Percentiles rank a stretch among this genome's conserved stretches.
Conservation (phyloP, 768 basidiomycete species). For the Phlebiopsis gigantea region DNA sequence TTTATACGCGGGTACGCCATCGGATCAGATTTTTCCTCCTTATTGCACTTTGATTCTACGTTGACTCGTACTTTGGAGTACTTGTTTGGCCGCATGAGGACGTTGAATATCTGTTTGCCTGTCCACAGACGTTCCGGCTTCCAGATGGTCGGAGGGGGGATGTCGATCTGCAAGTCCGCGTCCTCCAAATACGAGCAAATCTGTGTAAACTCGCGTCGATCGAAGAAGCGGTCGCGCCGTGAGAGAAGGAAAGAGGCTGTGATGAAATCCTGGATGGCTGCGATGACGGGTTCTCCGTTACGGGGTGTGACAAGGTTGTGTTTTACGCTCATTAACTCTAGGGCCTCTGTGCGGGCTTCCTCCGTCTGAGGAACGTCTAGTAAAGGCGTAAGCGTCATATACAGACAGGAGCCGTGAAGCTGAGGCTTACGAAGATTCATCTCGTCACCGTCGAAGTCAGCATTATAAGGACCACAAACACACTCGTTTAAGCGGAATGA, state of each 20-base stretch:
- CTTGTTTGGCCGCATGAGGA: constrained; percentile 92
- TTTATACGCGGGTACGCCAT: constrained; percentile 60
- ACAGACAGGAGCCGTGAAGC: neutral
- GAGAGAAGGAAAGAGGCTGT: constrained; percentile 96
- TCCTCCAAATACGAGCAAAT: constrained; percentile 94
- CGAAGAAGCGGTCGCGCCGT: constrained; percentile 87
- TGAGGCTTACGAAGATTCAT: constrained; percentile 90
- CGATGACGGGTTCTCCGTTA: constrained; percentile 98
- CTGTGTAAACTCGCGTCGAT: constrained; percentile 92
- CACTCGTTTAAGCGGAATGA: constrained; percentile 98
- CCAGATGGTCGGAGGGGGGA: constrained; percentile 92
- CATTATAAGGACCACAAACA: constrained; percentile 98
- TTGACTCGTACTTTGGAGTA: constrained; percentile 82
- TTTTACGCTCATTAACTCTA: constrained; percentile 96
- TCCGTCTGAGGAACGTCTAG: constrained; percentile 98
- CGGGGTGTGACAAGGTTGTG: constrained; percentile 96
- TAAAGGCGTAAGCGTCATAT: neutral
- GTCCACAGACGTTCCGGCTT: constrained; percentile 95
- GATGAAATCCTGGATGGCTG: constrained; percentile 99
- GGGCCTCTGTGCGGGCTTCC: constrained; percentile 94
- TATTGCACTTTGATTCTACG: constrained; percentile 93
- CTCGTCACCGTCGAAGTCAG: constrained; percentile 99
- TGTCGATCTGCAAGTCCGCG: constrained; percentile 86
- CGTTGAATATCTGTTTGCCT: constrained; percentile 97
- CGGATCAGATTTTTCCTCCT: constrained; percentile 69